Evolutionary conservation across 1,284 basidiomycete species (phyloP).

Genomic region (Neotropicomus parvogracilis): DNA sequence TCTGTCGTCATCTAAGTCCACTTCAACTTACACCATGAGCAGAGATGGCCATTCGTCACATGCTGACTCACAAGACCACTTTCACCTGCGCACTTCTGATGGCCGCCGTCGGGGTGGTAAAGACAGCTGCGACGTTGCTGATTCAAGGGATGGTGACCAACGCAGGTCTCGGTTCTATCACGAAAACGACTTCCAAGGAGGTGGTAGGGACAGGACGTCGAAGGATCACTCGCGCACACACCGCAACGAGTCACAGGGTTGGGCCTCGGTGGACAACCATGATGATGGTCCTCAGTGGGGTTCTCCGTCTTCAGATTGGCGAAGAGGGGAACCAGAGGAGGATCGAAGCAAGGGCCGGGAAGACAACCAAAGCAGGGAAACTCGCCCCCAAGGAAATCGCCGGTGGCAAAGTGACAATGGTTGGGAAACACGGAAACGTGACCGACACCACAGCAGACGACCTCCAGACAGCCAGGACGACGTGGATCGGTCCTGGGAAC

Average conservation of each 20-base stretch:
- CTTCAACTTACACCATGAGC: constrained; percentile 40
- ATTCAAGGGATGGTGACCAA: constrained; percentile 42
- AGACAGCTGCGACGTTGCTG: constrained; percentile 45
- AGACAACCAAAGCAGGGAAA: constrained; percentile 22
- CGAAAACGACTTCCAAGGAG: constrained; percentile 39
- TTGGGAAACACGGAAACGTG: constrained; percentile 37
- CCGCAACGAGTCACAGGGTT: constrained; percentile 43
- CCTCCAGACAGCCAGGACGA: constrained; percentile 32
- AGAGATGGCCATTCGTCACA: constrained; percentile 51
- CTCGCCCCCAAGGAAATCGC: constrained; percentile 31
- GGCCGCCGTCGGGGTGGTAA: constrained; percentile 47
- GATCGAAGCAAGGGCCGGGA: constrained; percentile 34
- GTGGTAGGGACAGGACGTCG: constrained; percentile 44
- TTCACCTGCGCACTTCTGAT: constrained; percentile 45
- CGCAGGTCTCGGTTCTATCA: constrained; percentile 41
- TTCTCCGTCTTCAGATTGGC: constrained; percentile 43
- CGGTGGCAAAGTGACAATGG: constrained; percentile 39
- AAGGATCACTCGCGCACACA: constrained; percentile 39
- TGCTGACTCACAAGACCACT: constrained; percentile 50
- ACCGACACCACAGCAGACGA: constrained; percentile 31
- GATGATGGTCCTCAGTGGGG: constrained; percentile 39
- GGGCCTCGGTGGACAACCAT: constrained; percentile 37
- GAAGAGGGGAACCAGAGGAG: constrained; percentile 30
- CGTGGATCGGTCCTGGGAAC: constrained; percentile 60
- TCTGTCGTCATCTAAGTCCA: constrained; percentile 41